A percentile compares a stretch with the other conserved stretches of the same genome.
Conservation (phyloP, 805 yeast genomes). For the Cyberlindnera meyerae region DNA sequence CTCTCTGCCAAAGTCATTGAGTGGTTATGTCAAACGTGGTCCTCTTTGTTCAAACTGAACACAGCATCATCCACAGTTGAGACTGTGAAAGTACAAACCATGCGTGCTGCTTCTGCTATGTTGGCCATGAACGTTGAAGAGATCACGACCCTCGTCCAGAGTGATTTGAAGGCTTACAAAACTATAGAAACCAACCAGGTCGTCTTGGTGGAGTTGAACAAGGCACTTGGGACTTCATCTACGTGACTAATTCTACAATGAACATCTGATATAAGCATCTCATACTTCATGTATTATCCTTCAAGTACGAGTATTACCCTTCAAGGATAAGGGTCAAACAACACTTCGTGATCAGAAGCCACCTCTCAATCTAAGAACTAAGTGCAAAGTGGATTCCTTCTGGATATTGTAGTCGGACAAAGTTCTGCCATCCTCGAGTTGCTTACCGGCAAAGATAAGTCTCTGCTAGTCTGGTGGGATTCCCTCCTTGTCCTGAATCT, state of each 20-base stretch:
- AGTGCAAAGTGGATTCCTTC: slow-evolving; percentile 82
- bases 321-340: no score
- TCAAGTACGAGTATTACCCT: no score
- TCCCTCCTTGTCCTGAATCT: slow-evolving; percentile 98
- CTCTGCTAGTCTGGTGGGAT: slow-evolving; percentile 98
- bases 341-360: slow-evolving; percentile 17
- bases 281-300: no score
- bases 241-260: no score
- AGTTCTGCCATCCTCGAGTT: slow-evolving; percentile 91
- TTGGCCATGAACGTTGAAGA: slow-evolving; percentile 14
- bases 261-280: no score
- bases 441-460: slow-evolving; percentile 92
- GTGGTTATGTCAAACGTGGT: slow-evolving; percentile 22
- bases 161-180: slow-evolving; percentile 24
- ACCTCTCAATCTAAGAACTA: slow-evolving; percentile 85
- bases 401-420: slow-evolving; percentile 91
- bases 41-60: slow-evolving; percentile 27
- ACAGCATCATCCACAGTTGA: slow-evolving; percentile 44
- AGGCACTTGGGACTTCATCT: slow-evolving; percentile 6
- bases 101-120: slow-evolving; percentile 32
- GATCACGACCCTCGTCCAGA: slow-evolving; percentile 17
- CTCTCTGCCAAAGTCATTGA: slow-evolving; percentile 10
- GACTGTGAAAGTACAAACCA: slow-evolving; percentile 50
- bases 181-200: slow-evolving; percentile 43
- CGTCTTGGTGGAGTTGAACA: slow-evolving; percentile 32